phyloP scores from a whole-genome alignment of 2,329 filamentous ascomycete species.

The Fusarium sp. region DNA sequence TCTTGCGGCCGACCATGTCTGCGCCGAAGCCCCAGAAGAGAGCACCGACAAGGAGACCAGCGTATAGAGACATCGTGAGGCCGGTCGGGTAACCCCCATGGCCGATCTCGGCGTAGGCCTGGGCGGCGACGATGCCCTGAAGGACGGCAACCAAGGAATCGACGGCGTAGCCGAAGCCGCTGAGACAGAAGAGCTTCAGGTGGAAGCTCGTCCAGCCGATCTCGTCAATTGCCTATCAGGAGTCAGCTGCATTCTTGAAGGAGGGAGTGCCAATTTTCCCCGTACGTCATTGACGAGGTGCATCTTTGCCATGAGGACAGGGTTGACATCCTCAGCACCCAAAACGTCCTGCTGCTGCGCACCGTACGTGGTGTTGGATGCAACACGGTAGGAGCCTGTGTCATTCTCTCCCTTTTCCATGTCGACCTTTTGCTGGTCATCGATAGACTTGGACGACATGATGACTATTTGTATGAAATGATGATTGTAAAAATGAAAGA shows the following conservation, averaged over 20 bases:
- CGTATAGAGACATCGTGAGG: slow-evolving; percentile 64
- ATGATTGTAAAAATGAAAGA: neutral
- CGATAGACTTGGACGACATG: neutral
- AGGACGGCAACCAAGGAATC: slow-evolving; percentile 64
- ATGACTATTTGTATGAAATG: neutral
- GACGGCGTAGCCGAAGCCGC: slow-evolving; percentile 62
- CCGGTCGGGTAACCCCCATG: slow-evolving; percentile 47
- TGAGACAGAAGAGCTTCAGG: slow-evolving; percentile 66
- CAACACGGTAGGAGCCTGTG: slow-evolving; percentile 5
- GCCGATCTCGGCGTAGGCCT: slow-evolving; percentile 59
- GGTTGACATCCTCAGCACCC: neutral
- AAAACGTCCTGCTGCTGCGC: neutral
- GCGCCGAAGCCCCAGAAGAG: slow-evolving; percentile 70
- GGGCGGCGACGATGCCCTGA: slow-evolving; percentile 64
- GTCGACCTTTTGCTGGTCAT: neutral
- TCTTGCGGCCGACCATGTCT: slow-evolving; percentile 69
- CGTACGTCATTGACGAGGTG: slow-evolving; percentile 27
- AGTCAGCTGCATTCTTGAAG: neutral
- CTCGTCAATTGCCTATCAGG: slow-evolving; percentile 52
- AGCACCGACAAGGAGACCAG: slow-evolving; percentile 58
- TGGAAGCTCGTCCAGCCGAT: slow-evolving; percentile 61
- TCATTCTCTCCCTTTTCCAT: slow-evolving; percentile 5
- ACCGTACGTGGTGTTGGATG: slow-evolving; percentile 1
- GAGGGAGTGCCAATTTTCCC: neutral
- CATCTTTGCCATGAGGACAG: slow-evolving; percentile 16